These are phyloP conservation scores for Debaryomyces prosopidis DNA, from an alignment of 805 yeast genomes.

Conservation along the genomic window DNA sequence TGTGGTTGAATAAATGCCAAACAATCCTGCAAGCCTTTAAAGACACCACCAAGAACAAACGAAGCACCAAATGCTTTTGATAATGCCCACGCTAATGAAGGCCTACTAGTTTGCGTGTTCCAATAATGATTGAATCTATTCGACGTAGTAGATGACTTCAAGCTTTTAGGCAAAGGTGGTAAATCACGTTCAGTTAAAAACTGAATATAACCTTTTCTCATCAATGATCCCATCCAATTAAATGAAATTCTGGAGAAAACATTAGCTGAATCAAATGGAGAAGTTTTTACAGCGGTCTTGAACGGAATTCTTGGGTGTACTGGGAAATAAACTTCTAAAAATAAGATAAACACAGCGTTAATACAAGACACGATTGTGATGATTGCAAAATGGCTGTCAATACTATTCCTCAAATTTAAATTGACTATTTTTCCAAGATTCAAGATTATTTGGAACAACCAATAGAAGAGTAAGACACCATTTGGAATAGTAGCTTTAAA, in stretches of 20 bases:
- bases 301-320: conserved; percentile 27
- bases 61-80: conserved; percentile 71
- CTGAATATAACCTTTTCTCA: conserved; percentile 72
- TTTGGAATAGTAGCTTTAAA: conserved; percentile 64
- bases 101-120: conserved; percentile 51
- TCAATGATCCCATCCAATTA: conserved; percentile 86
- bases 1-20: conserved; percentile 51
- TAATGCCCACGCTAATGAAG: conserved; percentile 62
- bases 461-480: conserved; percentile 69
- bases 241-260: conserved; percentile 77
- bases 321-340: conserved; percentile 45
- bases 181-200: conserved; percentile 62
- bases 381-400: conserved; percentile 18
- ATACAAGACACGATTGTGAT: conserved; percentile 33
- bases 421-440: conserved; percentile 47
- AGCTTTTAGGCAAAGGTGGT: conserved; percentile 72
- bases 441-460: conserved; percentile 60
- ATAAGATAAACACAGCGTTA: conserved; percentile 41
- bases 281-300: conserved; percentile 14
- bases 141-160: conserved; percentile 56
- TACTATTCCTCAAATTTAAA: conserved; percentile 34
- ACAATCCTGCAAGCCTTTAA: conserved; percentile 73
- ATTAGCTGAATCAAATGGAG: conserved; percentile 61
- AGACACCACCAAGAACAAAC: conserved; percentile 69
- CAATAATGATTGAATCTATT: conserved; percentile 56